Evolutionary conservation across 495 filamentous ascomycete species (phyloP).

Genomic region (Aspergillus wentii): DNA sequence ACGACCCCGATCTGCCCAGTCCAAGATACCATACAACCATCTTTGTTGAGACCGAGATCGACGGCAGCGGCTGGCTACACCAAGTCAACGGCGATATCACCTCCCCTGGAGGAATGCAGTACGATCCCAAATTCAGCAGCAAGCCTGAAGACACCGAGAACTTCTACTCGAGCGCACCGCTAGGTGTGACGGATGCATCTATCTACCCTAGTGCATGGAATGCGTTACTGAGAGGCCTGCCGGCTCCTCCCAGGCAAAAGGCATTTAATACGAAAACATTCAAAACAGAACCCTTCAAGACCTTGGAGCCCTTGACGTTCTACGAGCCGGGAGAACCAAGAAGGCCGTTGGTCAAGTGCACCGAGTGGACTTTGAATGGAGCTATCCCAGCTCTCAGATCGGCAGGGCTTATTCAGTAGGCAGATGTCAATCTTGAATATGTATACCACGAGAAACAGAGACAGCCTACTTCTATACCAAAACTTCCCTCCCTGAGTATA

Average conservation of each 20-base stretch:
- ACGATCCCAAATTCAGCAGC: constrained; percentile 2
- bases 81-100: constrained; percentile 28
- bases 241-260: constrained; percentile 15
- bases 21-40: constrained; percentile 21
- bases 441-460: no score
- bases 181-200: constrained; percentile 11
- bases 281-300: constrained; percentile 19
- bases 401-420: constrained; percentile 14
- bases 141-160: constrained; percentile 12
- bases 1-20: constrained; percentile 19
- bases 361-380: constrained; percentile 23
- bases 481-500: no score
- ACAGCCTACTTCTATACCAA: no score
- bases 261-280: constrained; percentile 19
- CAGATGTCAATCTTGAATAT: no score
- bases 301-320: constrained; percentile 12
- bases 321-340: constrained; percentile 18
- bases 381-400: constrained; percentile 15
- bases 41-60: constrained; percentile 19
- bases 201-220: constrained; percentile 10
- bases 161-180: constrained; percentile 11
- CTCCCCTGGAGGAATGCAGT: constrained; percentile 16
- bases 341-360: constrained; percentile 20
- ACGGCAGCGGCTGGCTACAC: constrained; percentile 17
- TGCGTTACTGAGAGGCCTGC: not conserved